These are phyloP conservation scores for Corylus americana DNA, from an alignment of 306 rosid species.

Conservation along the genomic window DNA sequence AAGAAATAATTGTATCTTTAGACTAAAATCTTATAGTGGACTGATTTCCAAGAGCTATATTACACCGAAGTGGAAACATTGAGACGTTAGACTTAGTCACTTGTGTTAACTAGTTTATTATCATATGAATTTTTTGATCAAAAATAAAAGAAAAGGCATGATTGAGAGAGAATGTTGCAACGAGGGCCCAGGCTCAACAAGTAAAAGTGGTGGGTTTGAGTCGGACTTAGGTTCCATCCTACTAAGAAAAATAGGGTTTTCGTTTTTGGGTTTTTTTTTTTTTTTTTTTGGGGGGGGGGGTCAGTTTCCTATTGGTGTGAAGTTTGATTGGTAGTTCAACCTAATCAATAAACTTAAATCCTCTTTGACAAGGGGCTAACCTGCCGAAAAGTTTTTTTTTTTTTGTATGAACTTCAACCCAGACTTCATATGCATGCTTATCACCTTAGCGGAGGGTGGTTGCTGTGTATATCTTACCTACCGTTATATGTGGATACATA, in stretches of 20 bases:
- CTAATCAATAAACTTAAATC: neutral
- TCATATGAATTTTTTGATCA: no score
- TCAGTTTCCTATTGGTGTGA: neutral
- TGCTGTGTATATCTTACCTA: neutral
- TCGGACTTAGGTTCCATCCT: no score
- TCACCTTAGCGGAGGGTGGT: neutral
- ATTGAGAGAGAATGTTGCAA: no score
- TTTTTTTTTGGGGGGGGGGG: neutral
- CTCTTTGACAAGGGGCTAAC: neutral
- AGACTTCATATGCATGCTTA: neutral
- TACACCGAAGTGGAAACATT: neutral
- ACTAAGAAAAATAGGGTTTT: no score
- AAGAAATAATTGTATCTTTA: neutral
- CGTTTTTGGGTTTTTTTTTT: no score
- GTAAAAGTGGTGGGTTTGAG: neutral
- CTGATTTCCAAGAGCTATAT: neutral
- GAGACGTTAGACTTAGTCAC: no score
- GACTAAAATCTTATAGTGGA: neutral
- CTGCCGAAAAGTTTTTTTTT: neutral
- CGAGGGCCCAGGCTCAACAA: neutral
- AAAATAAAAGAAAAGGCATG: no score
- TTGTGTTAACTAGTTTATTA: no score
- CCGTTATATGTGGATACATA: no score
- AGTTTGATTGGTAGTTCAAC: neutral
- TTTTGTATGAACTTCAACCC: neutral